Evolutionary conservation across 345 rosid genomes (phyloP).

Genomic region (Turnera subulata): DNA sequence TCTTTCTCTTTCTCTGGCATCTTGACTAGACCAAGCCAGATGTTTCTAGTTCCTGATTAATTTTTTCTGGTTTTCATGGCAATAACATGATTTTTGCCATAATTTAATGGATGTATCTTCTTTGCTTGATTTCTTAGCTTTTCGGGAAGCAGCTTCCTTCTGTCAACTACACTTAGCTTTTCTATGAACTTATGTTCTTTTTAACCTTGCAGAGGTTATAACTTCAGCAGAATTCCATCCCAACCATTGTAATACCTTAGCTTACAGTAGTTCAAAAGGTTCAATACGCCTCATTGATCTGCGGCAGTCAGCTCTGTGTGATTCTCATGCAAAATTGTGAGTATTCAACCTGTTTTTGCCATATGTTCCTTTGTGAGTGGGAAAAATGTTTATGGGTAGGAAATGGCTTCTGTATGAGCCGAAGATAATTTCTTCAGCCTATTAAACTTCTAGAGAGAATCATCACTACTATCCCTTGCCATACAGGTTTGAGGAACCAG

Average conservation of each 20-base stretch:
- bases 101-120: too few relatives aligned
- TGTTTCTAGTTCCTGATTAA: too few relatives aligned
- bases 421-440: too few relatives aligned
- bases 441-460: too few relatives aligned
- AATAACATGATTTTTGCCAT: too few relatives aligned
- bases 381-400: background rate
- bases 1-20: too few relatives aligned
- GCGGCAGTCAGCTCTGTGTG: slow-evolving; percentile 97
- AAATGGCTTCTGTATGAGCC: background rate
- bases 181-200: too few relatives aligned
- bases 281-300: slow-evolving; percentile 92
- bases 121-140: too few relatives aligned
- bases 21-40: too few relatives aligned
- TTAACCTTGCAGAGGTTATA: slow-evolving; percentile 84
- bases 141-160: too few relatives aligned
- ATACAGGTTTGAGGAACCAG: slow-evolving; percentile 92
- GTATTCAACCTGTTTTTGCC: slow-evolving; percentile 11
- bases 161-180: too few relatives aligned
- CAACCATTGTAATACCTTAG: slow-evolving; percentile 83
- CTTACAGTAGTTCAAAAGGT: slow-evolving; percentile 99
- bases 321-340: slow-evolving; percentile 90
- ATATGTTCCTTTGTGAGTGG: background rate
- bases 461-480: background rate
- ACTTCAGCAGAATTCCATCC: slow-evolving; percentile 99
- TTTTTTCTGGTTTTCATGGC: too few relatives aligned